Evolutionary conservation across 73 alveolate species (phyloP).

Genomic region (Breviolum minutum): DNA sequence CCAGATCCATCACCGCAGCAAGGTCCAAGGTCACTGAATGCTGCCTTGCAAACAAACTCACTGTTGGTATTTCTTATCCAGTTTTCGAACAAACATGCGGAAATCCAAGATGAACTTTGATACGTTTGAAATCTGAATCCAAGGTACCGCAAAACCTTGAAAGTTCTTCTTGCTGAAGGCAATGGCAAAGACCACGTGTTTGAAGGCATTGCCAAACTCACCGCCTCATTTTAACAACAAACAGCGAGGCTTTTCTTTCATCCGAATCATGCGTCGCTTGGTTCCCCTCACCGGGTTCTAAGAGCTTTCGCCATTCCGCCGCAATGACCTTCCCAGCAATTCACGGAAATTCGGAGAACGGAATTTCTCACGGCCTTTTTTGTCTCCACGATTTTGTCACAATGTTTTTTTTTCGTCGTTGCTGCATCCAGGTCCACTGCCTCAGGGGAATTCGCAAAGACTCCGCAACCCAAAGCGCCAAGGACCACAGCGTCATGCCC

Average conservation of each 20-base stretch:
- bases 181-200: background rate
- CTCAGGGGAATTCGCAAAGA: slow-evolving; percentile 20
- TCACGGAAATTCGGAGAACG: too few relatives aligned
- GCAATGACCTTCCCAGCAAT: slow-evolving; percentile 3
- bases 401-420: too few relatives aligned
- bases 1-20: slow-evolving; percentile 22
- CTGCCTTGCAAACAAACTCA: background rate
- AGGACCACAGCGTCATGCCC: background rate
- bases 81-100: background rate
- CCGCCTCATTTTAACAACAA: background rate
- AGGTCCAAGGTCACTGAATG: slow-evolving; percentile 12
- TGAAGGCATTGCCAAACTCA: background rate
- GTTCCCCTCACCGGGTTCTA: background rate
- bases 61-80: background rate
- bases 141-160: background rate
- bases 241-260: background rate
- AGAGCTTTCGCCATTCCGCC: slow-evolving; percentile 7
- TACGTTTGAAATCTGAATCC: background rate
- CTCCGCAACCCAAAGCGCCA: slow-evolving; percentile 32
- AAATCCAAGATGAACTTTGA: background rate
- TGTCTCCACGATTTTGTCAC: too few relatives aligned
- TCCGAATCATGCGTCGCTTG: background rate
- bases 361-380: too few relatives aligned
- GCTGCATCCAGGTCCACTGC: background rate
- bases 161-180: slow-evolving; percentile 30